Evolutionary conservation across 2,329 filamentous ascomycete species (phyloP).

Genomic region (Colletotrichum gloeosporioides): DNA sequence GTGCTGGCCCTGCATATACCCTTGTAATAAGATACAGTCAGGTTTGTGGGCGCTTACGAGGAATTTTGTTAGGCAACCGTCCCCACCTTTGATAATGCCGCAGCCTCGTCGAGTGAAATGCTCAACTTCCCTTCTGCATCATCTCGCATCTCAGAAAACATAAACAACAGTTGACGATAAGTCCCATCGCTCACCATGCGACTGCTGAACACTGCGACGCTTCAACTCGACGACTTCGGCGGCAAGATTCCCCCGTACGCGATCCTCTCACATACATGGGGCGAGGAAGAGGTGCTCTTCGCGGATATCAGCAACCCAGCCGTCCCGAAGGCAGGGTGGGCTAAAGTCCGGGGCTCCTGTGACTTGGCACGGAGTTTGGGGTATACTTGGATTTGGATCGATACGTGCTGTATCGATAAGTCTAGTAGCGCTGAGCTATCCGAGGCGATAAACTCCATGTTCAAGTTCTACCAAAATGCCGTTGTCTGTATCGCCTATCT

Average conservation of each 20-base stretch:
- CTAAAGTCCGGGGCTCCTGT: slow-evolving; percentile 7
- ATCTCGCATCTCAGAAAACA: too few species aligned
- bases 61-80: too few species aligned
- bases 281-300: slow-evolving; percentile 25
- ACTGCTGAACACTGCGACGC: neutral
- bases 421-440: slow-evolving; percentile 25
- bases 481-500: too few species aligned
- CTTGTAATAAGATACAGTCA: too few species aligned
- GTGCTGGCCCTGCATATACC: too few species aligned
- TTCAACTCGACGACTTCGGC: too few species aligned
- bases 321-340: neutral
- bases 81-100: too few species aligned
- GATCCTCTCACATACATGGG: slow-evolving; percentile 34
- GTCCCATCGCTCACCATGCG: neutral
- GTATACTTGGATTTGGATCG: slow-evolving; percentile 24
- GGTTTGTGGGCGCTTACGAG: too few species aligned
- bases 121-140: too few species aligned
- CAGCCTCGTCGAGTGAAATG: too few species aligned
- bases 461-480: slow-evolving; percentile 23
- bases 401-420: slow-evolving; percentile 30
- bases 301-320: slow-evolving; percentile 20
- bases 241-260: slow-evolving; percentile 20
- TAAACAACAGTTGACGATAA: too few species aligned
- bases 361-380: accelerated
- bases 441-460: slow-evolving; percentile 28